Evolutionary conservation across 495 filamentous ascomycete species (phyloP).

Genomic region (Daldinia loculata): DNA sequence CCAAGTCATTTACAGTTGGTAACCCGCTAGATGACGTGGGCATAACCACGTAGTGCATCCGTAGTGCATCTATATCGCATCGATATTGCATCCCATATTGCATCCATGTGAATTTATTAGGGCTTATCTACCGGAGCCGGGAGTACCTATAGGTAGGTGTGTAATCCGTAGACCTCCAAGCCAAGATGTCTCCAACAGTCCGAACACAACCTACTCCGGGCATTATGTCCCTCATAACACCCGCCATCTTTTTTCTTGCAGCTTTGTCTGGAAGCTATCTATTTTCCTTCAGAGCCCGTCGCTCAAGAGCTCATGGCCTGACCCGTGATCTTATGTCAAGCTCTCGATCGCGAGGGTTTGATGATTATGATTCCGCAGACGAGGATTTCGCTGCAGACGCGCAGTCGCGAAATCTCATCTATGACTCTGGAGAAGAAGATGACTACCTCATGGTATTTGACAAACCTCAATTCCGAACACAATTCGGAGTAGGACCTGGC

Average conservation of each 20-base stretch:
- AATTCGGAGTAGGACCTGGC: slow-evolving; percentile 34
- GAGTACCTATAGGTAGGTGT: slow-evolving; percentile 35
- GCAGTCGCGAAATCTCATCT: slow-evolving; percentile 16
- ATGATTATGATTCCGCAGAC: slow-evolving; percentile 18
- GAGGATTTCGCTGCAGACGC: slow-evolving; percentile 14
- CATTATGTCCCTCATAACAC: slow-evolving; percentile 37
- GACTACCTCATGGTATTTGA: slow-evolving; percentile 30
- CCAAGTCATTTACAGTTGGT: slow-evolving; percentile 24
- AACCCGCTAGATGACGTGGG: slow-evolving; percentile 32
- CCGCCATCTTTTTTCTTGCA: slow-evolving; percentile 31
- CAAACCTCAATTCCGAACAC: slow-evolving; percentile 30
- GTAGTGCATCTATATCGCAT: slow-evolving; percentile 9
- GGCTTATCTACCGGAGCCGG: slow-evolving; percentile 16
- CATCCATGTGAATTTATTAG: slow-evolving; percentile 20
- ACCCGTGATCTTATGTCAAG: slow-evolving; percentile 9
- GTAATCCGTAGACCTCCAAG: slow-evolving; percentile 25
- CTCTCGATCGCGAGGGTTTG: slow-evolving; percentile 16
- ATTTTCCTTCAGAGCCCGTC: slow-evolving; percentile 24
- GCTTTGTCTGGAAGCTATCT: slow-evolving; percentile 34
- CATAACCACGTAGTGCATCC: slow-evolving; percentile 15
- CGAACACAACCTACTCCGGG: slow-evolving; percentile 31
- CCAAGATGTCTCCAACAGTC: slow-evolving; percentile 24
- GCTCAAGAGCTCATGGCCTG: slow-evolving; percentile 16
- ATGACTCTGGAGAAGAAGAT: slow-evolving; percentile 25
- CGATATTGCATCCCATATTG: slow-evolving; percentile 9